Evolutionary conservation across 1,139 yeast genomes (phyloP), one percentile per base, ranked within the genome.

Genomic region (Zygosaccharomyces pseudobailii): DNA sequence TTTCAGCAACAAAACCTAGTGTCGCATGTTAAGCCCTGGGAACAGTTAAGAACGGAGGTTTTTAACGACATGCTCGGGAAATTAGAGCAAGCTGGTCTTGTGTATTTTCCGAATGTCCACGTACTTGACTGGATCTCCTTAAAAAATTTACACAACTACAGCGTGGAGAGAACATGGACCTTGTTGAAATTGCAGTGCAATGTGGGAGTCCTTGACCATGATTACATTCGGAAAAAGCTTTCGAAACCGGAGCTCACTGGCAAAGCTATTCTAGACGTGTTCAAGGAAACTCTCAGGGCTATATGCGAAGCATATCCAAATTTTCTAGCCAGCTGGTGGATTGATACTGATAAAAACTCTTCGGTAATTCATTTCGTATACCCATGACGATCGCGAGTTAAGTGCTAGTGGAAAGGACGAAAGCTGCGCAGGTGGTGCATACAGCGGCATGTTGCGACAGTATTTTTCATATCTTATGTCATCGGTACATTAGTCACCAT

Each of bases 291-390:
- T 9, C 39, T 51, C 13, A 46, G 47, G 38, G 31, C 22, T 23
- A 10, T 43, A 8, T 23, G 43, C 17, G 17, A 32, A 34, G 27
- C 43, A 17, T 23, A 45, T 48, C 53, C 46, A 23, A 17, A 21
- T 4, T 4, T 37, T 22, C 30, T 56, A 3, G 36, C 43, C 4
- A 43, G 47, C 17, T 59, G 62, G 62, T 59, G 57, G 54, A 50
- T 59, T 13, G 63, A 59, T 17, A 40, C 47, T 5, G 48, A 50
- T 17, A 45, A 49, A 4, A 40, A 45, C 5, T 43, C 49, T 9
- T 45, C 52, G 9, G 36, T 50, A 10, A 40, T 57, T 6, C 55
- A 56, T 42, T 44, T 59, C 22, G 40, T 46, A 33, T 57, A 57
- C 13, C 33, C 33, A 30, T 30, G 33, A 30, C 4, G 10, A 10